phyloP scores from a whole-genome alignment of 108 stramenopile genomes.

The Skeletonema tropicum region DNA sequence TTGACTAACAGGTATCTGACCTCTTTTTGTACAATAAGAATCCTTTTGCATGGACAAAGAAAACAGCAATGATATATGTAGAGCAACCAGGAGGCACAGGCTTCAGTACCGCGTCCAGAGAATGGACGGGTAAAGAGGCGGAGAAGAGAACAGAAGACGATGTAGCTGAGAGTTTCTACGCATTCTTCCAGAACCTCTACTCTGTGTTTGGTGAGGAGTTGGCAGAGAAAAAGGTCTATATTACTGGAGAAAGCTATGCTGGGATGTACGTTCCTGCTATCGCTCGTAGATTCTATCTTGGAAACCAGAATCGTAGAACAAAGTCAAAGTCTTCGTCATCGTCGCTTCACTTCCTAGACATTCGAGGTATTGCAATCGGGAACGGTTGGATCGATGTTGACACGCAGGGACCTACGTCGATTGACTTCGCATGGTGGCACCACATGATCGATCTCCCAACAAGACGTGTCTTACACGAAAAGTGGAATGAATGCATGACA shows the following conservation, averaged over 20 bases:
- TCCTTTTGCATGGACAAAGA: conserved; percentile 48
- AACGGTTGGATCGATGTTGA: conserved; percentile 77
- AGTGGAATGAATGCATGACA: conserved; percentile 59
- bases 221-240: conserved; percentile 61
- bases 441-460: conserved; percentile 72
- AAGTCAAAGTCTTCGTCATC: background rate
- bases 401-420: conserved; percentile 65
- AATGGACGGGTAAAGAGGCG: conserved; percentile 42
- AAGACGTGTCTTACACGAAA: conserved; percentile 40
- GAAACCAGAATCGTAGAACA: conserved; percentile 37
- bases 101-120: conserved; percentile 42
- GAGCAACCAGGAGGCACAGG: conserved; percentile 57
- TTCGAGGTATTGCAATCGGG: conserved; percentile 63
- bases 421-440: conserved; percentile 83
- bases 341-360: conserved; percentile 31
- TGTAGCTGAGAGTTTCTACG: conserved; percentile 41
- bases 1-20: background rate
- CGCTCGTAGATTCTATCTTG: conserved; percentile 62
- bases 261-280: conserved; percentile 83
- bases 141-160: conserved; percentile 41
- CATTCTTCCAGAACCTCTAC: conserved; percentile 55
- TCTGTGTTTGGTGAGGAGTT: conserved; percentile 59
- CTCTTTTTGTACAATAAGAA: conserved; percentile 20
- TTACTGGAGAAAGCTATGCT: conserved; percentile 90
- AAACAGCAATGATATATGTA: conserved; percentile 42